Evolutionary conservation across 176 grass and related monocot species (phyloP), one percentile per base, ranked within the genome.

Genomic region (Hyparrhenia diplandra): DNA sequence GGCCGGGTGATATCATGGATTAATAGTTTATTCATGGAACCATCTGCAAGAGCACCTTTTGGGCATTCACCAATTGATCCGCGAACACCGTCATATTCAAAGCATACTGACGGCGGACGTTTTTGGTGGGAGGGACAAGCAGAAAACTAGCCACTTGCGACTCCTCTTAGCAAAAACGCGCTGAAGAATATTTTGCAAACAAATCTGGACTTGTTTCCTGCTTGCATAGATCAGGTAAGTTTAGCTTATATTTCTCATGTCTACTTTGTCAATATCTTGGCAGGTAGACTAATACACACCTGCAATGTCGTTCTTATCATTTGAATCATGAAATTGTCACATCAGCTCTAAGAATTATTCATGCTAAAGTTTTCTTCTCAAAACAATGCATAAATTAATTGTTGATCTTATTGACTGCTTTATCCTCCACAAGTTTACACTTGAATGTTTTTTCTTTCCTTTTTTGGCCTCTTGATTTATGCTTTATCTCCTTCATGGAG

Each of bases 171-270:
- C 95, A 41, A 98, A 98, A 91, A 95, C 8, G 95, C 90, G 6
- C 76, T 95, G 55, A 98, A 95, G 80, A 98, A 93, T 87, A 89
- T 95, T 83, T 76, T 98, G 60, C 92, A 92, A 34, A 95, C 92
- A 86, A 98, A 95, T 90, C 85, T 98, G 35, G 96, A 98, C 57
- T 60, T 98, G 46, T 95, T 95, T 81, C 95, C 92, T 91, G 76
- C 88, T 93, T 98, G 88, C 75, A 95, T 98, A 83, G 95, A 98
- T 85, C 90, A 93, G 90, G 96, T 98, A 75, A 81, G 24, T 55
- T 68, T 80, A 66, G 25, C 71, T 76, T 89, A 67, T 72, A 21
- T 58, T 58, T 43, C 21, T 67, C 31, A 42, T 73, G 67, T 31
- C 46, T 75, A 66, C 8, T 68, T 83, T 78, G 23, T 58, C 18